These are phyloP conservation scores for Starmerella potacharoeniae DNA, from an alignment of 805 yeast genomes.

Conservation along the genomic window DNA sequence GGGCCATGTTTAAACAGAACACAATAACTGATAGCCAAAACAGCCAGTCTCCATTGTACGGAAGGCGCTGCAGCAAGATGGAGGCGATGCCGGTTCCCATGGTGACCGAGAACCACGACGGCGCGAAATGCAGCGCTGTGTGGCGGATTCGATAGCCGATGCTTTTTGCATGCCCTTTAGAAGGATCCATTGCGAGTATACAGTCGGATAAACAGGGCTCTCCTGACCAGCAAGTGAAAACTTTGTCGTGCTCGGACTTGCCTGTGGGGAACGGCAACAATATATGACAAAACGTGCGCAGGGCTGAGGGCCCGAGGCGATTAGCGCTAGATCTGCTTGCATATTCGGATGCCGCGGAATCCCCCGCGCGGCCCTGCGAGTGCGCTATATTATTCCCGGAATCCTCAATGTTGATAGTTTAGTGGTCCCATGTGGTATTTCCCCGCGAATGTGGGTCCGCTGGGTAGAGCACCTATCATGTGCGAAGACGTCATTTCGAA, in stretches of 20 bases:
- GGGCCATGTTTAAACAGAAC: neutral
- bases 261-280: no score
- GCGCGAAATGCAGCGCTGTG: constrained; percentile 1
- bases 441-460: neutral
- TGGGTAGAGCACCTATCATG: neutral
- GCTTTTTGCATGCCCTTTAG: neutral
- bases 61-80: neutral
- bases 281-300: no score
- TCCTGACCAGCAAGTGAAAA: no score
- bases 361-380: no score
- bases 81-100: constrained; percentile 6
- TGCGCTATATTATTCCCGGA: no score
- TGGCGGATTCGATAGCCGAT: neutral
- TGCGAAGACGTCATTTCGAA: neutral
- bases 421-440: neutral
- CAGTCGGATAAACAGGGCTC: no score
- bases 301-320: no score
- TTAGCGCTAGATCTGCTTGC: no score
- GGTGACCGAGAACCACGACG: constrained; percentile 3
- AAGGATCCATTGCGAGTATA: neutral
- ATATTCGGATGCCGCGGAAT: no score
- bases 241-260: no score
- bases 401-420: neutral
- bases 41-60: neutral
- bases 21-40: neutral